phyloP scores from a whole-genome alignment of 2,329 filamentous ascomycete genomes.

The Arthrobotrys conoides region DNA sequence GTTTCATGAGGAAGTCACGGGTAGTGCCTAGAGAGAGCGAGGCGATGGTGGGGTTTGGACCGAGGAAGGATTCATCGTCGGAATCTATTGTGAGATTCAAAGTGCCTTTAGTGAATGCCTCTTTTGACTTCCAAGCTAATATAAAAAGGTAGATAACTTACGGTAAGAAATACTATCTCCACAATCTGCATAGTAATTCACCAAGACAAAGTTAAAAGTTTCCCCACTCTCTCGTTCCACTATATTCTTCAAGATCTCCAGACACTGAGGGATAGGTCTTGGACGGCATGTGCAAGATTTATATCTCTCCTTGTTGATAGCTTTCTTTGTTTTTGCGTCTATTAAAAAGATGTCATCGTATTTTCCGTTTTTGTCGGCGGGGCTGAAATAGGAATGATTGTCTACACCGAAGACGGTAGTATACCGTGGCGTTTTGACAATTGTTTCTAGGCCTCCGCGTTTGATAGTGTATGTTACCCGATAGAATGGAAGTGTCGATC shows the following conservation, averaged over 20 bases:
- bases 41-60: conserved; percentile 78
- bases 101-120: not conserved
- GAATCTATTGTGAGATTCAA: conserved; percentile 71
- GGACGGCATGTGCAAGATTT: conserved; percentile 71
- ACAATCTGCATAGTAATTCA: conserved; percentile 85
- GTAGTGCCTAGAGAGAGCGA: conserved; percentile 80
- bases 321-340: not conserved
- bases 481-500: conserved; percentile 81
- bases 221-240: conserved; percentile 77
- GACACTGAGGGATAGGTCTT: conserved; percentile 79
- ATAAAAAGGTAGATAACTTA: too few relatives aligned
- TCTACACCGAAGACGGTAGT: conserved; percentile 74
- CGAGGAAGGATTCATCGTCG: conserved; percentile 84
- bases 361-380: too few relatives aligned
- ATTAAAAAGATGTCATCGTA: not conserved
- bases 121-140: not conserved
- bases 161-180: conserved; percentile 76
- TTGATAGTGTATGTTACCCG: conserved; percentile 81
- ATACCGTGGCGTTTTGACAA: conserved; percentile 73
- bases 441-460: conserved; percentile 74
- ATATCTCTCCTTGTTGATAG: conserved; percentile 70
- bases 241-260: conserved; percentile 75
- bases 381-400: conserved; percentile 75
- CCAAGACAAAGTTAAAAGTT: conserved; percentile 81
- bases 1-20: conserved; percentile 84